Conservation (phyloP, 2,329 filamentous ascomycete genomes). For the Elsinoe ampelina region DNA sequence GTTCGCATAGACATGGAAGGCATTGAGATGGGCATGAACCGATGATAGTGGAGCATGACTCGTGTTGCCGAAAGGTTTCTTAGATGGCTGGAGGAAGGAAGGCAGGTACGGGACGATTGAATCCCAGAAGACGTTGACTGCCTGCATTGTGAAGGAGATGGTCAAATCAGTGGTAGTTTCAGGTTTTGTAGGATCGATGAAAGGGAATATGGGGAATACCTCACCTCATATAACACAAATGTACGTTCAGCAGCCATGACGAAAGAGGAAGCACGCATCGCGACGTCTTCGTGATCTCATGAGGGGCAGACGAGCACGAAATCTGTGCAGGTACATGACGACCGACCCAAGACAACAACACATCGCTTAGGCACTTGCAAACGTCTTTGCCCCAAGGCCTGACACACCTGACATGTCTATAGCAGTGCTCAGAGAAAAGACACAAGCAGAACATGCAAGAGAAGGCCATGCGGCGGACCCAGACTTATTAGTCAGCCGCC, state of each 20-base stretch:
- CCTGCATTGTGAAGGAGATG: background rate
- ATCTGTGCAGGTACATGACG: background rate
- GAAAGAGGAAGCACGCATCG: background rate
- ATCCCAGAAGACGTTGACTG: background rate
- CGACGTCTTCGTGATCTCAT: conserved; percentile 2
- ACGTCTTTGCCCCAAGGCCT: too few species aligned
- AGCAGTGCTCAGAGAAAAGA: background rate
- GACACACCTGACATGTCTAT: background rate
- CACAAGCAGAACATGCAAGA: background rate
- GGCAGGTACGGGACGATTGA: background rate
- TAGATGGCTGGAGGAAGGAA: background rate
- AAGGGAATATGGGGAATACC: background rate
- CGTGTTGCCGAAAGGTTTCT: background rate
- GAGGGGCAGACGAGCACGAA: background rate
- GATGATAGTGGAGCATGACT: conserved; percentile 6
- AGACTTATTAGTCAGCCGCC: background rate
- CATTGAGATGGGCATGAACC: conserved; percentile 61
- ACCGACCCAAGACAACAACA: too few species aligned
- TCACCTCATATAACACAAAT: background rate
- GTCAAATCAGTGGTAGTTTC: background rate
- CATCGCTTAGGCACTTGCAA: too few species aligned
- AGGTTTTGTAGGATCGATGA: background rate
- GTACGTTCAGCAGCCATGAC: background rate
- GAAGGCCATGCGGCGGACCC: background rate
- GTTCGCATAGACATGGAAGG: conserved; percentile 75